These are phyloP conservation scores for Aspergillus ustus DNA, from an alignment of 2,329 filamentous ascomycete genomes.

Conservation along the genomic window DNA sequence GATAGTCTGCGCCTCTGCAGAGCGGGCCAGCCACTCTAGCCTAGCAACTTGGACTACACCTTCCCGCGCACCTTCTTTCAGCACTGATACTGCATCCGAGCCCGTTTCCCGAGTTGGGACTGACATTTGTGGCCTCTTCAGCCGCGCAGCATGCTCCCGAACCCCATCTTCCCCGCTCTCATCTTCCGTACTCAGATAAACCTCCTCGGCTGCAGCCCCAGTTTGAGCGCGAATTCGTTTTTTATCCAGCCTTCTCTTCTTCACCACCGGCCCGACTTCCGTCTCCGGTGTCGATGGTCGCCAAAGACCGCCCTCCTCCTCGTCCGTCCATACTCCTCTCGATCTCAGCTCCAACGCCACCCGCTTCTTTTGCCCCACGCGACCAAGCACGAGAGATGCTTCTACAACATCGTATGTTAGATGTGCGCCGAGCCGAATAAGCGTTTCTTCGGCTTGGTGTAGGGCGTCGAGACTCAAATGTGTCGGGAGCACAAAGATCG, in stretches of 20 bases:
- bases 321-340: slow-evolving; percentile 61
- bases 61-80: not conserved
- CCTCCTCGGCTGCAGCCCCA: slow-evolving; percentile 18
- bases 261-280: slow-evolving; percentile 28
- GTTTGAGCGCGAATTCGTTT: not conserved
- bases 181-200: slow-evolving; percentile 38
- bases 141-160: slow-evolving; percentile 17
- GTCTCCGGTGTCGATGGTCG: slow-evolving; percentile 9
- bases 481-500: slow-evolving; percentile 73
- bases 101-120: not conserved
- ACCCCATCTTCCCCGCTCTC: slow-evolving; percentile 33
- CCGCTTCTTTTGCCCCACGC: slow-evolving; percentile 69
- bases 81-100: not conserved
- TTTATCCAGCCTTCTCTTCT: slow-evolving; percentile 32
- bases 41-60: slow-evolving; percentile 56
- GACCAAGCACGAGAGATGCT: slow-evolving; percentile 75
- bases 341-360: slow-evolving; percentile 78
- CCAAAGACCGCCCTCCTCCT: slow-evolving; percentile 22
- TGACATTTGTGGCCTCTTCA: slow-evolving; percentile 9
- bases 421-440: slow-evolving; percentile 59
- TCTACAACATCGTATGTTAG: slow-evolving; percentile 74
- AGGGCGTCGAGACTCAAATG: slow-evolving; percentile 69
- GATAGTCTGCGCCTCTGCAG: slow-evolving; percentile 45
- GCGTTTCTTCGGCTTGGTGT: slow-evolving; percentile 65
- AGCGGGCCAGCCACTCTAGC: slow-evolving; percentile 59